A percentile compares a stretch with the other conserved stretches of the same genome.
Conservation (phyloP, 108 stramenopile species). For the Seminavis robusta region DNA sequence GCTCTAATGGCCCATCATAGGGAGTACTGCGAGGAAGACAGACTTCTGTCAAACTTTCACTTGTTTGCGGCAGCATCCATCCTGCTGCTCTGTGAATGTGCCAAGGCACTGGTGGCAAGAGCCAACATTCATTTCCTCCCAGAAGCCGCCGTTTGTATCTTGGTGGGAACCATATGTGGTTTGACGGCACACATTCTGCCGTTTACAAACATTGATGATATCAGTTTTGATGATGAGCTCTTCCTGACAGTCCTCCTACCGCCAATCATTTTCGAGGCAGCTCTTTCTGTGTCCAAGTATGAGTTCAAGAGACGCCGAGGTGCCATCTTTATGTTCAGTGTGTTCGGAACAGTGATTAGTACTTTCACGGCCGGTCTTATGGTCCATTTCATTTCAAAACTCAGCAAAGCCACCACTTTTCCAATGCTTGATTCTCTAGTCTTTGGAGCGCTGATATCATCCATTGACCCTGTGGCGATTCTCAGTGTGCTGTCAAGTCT, state of each 20-base stretch:
- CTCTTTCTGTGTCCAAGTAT: slow-evolving; percentile 66
- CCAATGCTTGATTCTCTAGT: slow-evolving; percentile 74
- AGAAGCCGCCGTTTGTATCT: slow-evolving; percentile 79
- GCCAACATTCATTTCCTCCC: slow-evolving; percentile 62
- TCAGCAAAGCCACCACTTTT: slow-evolving; percentile 22
- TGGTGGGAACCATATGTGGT: slow-evolving; percentile 59
- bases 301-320: slow-evolving; percentile 69
- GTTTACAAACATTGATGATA: slow-evolving; percentile 25
- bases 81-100: slow-evolving; percentile 65
- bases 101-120: slow-evolving; percentile 51
- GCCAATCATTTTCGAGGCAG: slow-evolving; percentile 86
- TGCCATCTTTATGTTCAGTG: slow-evolving; percentile 76
- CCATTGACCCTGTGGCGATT: slow-evolving; percentile 87
- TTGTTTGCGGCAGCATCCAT: slow-evolving; percentile 72
- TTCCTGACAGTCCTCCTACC: slow-evolving; percentile 82
- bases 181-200: slow-evolving; percentile 18
- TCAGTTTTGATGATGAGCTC: slow-evolving; percentile 78
- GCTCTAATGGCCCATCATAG: too few species aligned
- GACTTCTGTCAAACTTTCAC: too few species aligned
- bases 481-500: slow-evolving; percentile 73
- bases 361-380: slow-evolving; percentile 66
- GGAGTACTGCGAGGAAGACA: too few species aligned
- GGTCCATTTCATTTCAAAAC: slow-evolving; percentile 39
- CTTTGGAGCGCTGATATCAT: slow-evolving; percentile 87
- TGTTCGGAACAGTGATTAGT: slow-evolving; percentile 68